Conservation (phyloP, 2,329 filamentous ascomycete species). For the Paecilomyces niveus region DNA sequence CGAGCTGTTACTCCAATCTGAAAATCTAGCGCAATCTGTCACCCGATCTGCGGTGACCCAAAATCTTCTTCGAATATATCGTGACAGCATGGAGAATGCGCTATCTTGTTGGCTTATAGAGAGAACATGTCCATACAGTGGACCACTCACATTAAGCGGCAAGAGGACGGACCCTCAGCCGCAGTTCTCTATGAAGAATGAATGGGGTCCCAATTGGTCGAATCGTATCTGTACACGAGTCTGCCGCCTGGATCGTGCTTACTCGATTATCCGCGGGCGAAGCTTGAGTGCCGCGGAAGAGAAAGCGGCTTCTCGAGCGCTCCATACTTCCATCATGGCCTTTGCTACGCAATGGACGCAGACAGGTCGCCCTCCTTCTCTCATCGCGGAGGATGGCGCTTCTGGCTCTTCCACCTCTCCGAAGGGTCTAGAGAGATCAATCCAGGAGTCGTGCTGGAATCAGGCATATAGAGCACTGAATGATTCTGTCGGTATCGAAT, state of each 20-base stretch:
- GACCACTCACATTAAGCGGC: constrained; percentile 13
- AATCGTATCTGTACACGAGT: constrained; percentile 40
- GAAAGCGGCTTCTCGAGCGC: constrained; percentile 29
- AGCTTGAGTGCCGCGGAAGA: constrained; percentile 31
- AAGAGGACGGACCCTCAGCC: not conserved
- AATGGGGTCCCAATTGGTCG: constrained; percentile 32
- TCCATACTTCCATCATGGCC: constrained; percentile 37
- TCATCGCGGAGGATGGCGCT: constrained; percentile 10
- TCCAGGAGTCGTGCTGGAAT: constrained; percentile 37
- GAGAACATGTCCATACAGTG: constrained; percentile 38
- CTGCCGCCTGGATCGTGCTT: constrained; percentile 34
- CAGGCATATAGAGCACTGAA: constrained; percentile 34
- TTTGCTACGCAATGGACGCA: constrained; percentile 38
- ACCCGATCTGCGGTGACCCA: constrained; percentile 31
- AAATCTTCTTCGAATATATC: constrained; percentile 36
- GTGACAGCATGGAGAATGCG: constrained; percentile 39
- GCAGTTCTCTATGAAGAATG: constrained; percentile 11
- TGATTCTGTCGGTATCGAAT: constrained; percentile 33
- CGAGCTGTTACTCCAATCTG: constrained; percentile 4
- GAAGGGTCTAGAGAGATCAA: constrained; percentile 27
- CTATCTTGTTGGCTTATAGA: constrained; percentile 40
- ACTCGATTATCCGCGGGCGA: constrained; percentile 29
- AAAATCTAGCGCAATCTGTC: constrained; percentile 24
- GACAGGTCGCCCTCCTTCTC: not conserved
- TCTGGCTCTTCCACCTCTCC: constrained; percentile 4